Evolutionary conservation across 2,329 filamentous ascomycete genomes (phyloP).

Genomic region (Pseudocercospora fijiensis): DNA sequence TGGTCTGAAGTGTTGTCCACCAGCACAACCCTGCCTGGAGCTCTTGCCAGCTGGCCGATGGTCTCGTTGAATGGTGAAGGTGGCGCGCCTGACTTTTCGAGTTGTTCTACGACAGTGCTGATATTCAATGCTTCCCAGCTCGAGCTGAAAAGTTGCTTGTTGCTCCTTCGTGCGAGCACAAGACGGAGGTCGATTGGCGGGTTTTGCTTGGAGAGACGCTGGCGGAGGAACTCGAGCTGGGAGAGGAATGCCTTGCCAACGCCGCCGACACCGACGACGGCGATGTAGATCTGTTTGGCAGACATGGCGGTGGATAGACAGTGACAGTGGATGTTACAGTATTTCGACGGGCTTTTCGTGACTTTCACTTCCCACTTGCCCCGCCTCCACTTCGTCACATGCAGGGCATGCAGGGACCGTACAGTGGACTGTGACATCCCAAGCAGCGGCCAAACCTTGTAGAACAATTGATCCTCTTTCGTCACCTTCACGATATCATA

Average conservation of each 20-base stretch:
- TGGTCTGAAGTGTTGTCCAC: conserved; percentile 96
- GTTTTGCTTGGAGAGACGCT: conserved; percentile 49
- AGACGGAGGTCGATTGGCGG: conserved; percentile 69
- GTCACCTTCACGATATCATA: neutral
- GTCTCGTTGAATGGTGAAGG: conserved; percentile 69
- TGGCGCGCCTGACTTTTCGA: conserved; percentile 63
- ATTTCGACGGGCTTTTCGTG: conserved; percentile 7
- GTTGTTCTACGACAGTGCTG: conserved; percentile 59
- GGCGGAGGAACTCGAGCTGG: conserved; percentile 20
- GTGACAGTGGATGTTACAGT: neutral
- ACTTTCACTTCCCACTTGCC: neutral
- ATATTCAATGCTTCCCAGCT: conserved; percentile 69
- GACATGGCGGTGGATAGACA: conserved; percentile 1
- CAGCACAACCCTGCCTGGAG: conserved; percentile 75
- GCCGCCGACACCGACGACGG: conserved; percentile 70
- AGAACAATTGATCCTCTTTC: neutral
- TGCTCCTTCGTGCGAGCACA: conserved; percentile 82
- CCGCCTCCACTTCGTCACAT: neutral
- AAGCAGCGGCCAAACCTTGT: neutral
- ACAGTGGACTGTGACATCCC: neutral
- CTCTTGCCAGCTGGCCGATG: conserved; percentile 72
- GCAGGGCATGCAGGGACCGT: conserved; percentile 16
- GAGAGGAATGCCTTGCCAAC: conserved; percentile 68
- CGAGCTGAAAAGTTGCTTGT: conserved; percentile 72
- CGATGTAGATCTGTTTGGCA: conserved; percentile 42